A percentile compares a stretch with the other conserved stretches of the same genome.
Conservation (phyloP, 306 rosid genomes). For the Astragalus membranaceus region DNA sequence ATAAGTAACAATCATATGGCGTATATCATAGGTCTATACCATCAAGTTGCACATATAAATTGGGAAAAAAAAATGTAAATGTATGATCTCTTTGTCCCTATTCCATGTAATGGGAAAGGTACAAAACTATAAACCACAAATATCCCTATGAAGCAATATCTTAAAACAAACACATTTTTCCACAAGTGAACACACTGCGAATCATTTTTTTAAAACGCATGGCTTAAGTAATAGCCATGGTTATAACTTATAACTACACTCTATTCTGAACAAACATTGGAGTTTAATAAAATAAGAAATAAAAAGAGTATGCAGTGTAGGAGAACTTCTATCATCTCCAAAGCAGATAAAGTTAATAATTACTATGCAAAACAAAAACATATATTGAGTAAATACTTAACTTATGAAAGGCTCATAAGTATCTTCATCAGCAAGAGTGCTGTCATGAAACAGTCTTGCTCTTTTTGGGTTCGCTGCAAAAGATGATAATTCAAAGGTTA, state of each 20-base stretch:
- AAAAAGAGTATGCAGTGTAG: not conserved
- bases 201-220: not conserved
- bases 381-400: conserved; percentile 35
- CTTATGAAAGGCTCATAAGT: conserved; percentile 89
- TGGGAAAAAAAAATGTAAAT: not conserved
- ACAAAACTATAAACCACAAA: not conserved
- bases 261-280: not conserved
- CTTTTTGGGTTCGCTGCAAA: conserved; percentile 81
- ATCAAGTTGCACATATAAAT: not conserved
- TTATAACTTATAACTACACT: not conserved
- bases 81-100: not conserved
- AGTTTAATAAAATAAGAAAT: not conserved
- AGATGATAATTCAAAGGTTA: conserved; percentile 12
- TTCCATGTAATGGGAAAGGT: not conserved
- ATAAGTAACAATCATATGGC: not conserved
- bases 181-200: not conserved
- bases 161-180: not conserved
- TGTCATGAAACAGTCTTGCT: conserved; percentile 85
- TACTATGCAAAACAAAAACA: conserved; percentile 11
- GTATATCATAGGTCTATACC: not conserved
- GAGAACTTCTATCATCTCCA: not conserved
- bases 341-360: not conserved
- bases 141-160: not conserved
- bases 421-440: conserved; percentile 62
- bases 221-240: conserved; percentile 1